Base-by-base conservation (phyloP, 371 early-diverging fungal genomes). In the Entomophthora muscae region DNA sequence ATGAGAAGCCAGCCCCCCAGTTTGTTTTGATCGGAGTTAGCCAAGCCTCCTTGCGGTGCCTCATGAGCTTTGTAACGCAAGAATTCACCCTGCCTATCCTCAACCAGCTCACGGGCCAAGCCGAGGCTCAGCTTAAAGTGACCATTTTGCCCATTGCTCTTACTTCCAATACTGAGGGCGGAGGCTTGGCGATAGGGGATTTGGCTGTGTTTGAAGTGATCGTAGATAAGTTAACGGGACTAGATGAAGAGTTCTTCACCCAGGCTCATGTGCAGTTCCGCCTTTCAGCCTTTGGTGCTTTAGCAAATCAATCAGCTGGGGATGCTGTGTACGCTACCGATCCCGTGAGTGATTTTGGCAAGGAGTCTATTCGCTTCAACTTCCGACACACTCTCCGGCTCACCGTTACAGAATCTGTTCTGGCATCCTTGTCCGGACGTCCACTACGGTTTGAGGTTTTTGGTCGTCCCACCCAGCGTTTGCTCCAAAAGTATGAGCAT, bases 211-310 rank as follows among this genome's bases (percentile, higher is more conserved):
- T 93, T 66, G 89, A 90, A 63, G 75, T 90, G 7, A 76, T 78
- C 3, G 64, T 93, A 3, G 61, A 83, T 21, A 79, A 84, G 23
- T 65, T 90, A 3, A 77, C 72, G 10, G 90, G 89, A 0, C 66
- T 93, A 0, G 72, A 67, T 31, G 91, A 90, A 71, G 63, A 69
- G 10, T 81, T 85, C 58, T 83, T 76, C 66, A 84, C 85, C 21
- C 78, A 84, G 57, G 82, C 90, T 12, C 93, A 93, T 67, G 81
- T 84, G 31, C 90, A 89, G 58, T 83, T 89, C 70, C 78, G 83
- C 58, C 68, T 83, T 0, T 81, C 81, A 1, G 80, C 81, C 1
- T 82, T 86, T 72, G 83, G 81, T 12, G 71, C 72, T 23, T 13
- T 61, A 22, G 59, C 62, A 0, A 53, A 56, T 22, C 64, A 66